These are phyloP conservation scores for Lippia alba DNA, from an alignment of 305 asterid species.

Conservation along the genomic window DNA sequence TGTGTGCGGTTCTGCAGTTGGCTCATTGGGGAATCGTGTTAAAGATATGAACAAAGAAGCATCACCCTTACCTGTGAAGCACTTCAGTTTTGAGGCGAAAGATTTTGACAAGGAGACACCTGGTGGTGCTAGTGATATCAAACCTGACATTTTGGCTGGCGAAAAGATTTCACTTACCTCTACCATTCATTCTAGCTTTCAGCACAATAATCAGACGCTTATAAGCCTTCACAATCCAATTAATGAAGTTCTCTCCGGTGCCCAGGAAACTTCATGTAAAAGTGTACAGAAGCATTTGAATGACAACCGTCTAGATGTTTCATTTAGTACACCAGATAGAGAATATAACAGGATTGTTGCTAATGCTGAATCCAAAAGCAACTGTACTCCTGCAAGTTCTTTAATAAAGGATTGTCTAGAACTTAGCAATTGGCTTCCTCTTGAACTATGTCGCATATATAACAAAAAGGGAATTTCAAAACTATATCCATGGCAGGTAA, in stretches of 20 bases:
- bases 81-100: slow-evolving; percentile 72
- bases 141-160: slow-evolving; percentile 38
- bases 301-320: slow-evolving; percentile 41
- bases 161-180: slow-evolving; percentile 40
- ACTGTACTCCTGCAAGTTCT: slow-evolving; percentile 73
- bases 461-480: slow-evolving; percentile 83
- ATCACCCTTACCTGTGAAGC: slow-evolving; percentile 95
- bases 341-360: slow-evolving; percentile 38
- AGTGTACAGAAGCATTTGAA: slow-evolving; percentile 34
- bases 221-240: slow-evolving; percentile 39
- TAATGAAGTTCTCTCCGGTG: slow-evolving; percentile 36
- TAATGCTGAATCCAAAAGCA: slow-evolving; percentile 46
- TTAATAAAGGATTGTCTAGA: slow-evolving; percentile 61
- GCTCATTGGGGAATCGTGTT: slow-evolving; percentile 46
- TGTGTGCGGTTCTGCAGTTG: slow-evolving; percentile 50
- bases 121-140: slow-evolving; percentile 43
- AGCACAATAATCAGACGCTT: slow-evolving; percentile 30
- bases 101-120: slow-evolving; percentile 40
- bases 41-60: slow-evolving; percentile 62
- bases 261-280: slow-evolving; percentile 41
- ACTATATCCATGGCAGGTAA: slow-evolving; percentile 96
- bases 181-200: slow-evolving; percentile 37
- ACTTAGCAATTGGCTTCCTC: slow-evolving; percentile 89
- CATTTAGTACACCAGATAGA: slow-evolving; percentile 48
- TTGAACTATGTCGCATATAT: slow-evolving; percentile 82